Evolutionary conservation across 176 grass and related monocot genomes (phyloP).

Genomic region (Tillandsia leiboldiana): DNA sequence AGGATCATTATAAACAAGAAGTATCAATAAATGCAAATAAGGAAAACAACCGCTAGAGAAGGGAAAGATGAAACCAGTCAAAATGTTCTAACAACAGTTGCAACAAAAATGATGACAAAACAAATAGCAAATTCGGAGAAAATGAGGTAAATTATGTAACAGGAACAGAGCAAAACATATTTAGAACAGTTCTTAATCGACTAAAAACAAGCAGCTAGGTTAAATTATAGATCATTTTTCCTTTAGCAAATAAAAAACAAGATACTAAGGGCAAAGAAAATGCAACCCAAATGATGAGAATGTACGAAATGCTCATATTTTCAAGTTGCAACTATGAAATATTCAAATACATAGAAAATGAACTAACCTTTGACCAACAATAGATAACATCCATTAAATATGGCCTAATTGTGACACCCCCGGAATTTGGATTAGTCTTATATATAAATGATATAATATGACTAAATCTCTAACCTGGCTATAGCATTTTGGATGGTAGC

Average conservation of each 20-base stretch:
- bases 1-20: background rate
- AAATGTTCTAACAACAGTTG: too few species aligned
- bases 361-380: conserved; percentile 94
- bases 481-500: too few species aligned
- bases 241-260: too few species aligned
- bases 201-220: too few species aligned
- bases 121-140: background rate
- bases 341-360: background rate
- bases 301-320: too few species aligned
- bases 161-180: background rate
- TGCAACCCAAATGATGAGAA: background rate
- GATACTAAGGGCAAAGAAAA: too few species aligned
- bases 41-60: background rate
- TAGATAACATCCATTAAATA: conserved; percentile 97
- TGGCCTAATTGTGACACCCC: too few species aligned
- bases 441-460: too few species aligned
- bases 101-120: background rate
- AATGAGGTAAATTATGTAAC: background rate
- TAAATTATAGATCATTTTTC: too few species aligned
- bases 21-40: background rate
- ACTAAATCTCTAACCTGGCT: too few species aligned
- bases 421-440: too few species aligned
- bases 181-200: background rate
- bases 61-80: too few species aligned
- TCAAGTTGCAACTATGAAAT: background rate